Evolutionary conservation across 2,329 filamentous ascomycete genomes (phyloP).

Genomic region (Ophiostoma triangulosporum): DNA sequence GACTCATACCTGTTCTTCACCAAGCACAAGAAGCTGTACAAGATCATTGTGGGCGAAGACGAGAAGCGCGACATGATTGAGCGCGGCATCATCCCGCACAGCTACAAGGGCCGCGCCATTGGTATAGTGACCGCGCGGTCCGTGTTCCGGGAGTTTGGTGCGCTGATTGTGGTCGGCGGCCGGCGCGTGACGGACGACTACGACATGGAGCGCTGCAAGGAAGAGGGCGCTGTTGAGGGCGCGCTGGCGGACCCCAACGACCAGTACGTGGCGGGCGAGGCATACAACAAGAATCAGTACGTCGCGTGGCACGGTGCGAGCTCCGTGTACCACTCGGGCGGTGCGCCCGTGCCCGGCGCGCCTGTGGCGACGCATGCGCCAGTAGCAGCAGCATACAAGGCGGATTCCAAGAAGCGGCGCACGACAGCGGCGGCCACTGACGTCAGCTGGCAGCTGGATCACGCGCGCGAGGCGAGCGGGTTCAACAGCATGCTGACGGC

Average conservation of each 20-base stretch:
- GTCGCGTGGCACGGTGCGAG: slow-evolving; percentile 98
- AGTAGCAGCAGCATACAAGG: slow-evolving; percentile 45
- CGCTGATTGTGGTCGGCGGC: slow-evolving; percentile 85
- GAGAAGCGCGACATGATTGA: slow-evolving; percentile 96
- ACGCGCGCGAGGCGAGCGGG: slow-evolving; percentile 72
- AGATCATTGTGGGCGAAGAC: slow-evolving; percentile 96
- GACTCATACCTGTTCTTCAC: slow-evolving; percentile 99
- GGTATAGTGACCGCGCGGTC: slow-evolving; percentile 93
- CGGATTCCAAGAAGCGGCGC: slow-evolving; percentile 66
- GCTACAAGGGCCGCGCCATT: slow-evolving; percentile 95
- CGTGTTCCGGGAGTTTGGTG: slow-evolving; percentile 92
- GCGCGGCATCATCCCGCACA: slow-evolving; percentile 88
- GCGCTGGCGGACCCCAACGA: slow-evolving; percentile 88
- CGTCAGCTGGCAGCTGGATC: slow-evolving; percentile 92
- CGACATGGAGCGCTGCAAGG: slow-evolving; percentile 59
- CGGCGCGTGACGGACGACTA: slow-evolving; percentile 83
- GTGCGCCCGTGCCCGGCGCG: slow-evolving; percentile 42
- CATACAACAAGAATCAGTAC: slow-evolving; percentile 98
- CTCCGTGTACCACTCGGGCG: slow-evolving; percentile 78
- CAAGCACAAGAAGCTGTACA: slow-evolving; percentile 90
- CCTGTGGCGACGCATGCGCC: slow-evolving; percentile 25
- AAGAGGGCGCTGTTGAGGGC: slow-evolving; percentile 70
- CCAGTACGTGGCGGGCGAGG: slow-evolving; percentile 57
- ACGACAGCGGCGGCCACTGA: slow-evolving; percentile 65
- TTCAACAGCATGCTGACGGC: slow-evolving; percentile 69